Conservation (phyloP, 345 rosid species). For the Rhodamnia argentea region DNA sequence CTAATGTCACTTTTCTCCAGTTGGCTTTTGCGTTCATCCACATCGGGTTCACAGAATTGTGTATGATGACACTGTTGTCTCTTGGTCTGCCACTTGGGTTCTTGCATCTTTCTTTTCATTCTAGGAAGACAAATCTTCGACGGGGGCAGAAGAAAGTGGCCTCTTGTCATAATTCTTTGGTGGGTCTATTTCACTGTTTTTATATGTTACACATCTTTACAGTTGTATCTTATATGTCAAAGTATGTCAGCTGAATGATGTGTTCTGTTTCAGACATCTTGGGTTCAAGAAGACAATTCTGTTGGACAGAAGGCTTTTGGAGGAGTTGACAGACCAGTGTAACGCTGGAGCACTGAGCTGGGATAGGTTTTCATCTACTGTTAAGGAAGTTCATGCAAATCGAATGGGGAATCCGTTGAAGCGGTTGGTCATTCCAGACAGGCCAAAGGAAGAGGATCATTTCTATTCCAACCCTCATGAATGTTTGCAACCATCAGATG, state of each 20-base stretch:
- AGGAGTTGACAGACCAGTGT: constrained; percentile 11
- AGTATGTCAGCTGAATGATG: neutral
- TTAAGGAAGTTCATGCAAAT: constrained; percentile 18
- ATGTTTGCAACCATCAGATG: constrained; percentile 18
- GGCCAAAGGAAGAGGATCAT: constrained; percentile 4
- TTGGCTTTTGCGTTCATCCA: neutral
- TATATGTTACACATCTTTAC: neutral
- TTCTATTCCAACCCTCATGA: constrained; percentile 42
- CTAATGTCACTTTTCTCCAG: neutral
- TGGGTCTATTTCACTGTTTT: constrained; percentile 22
- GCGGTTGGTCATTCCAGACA: no score
- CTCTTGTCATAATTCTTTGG: constrained; percentile 28
- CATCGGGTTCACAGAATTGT: neutral
- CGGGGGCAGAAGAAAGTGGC: constrained; percentile 21
- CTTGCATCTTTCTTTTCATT: neutral
- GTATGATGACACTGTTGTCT: neutral
- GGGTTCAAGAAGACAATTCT: constrained; percentile 21
- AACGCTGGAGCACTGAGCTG: constrained; percentile 11
- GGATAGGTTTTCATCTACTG: constrained; percentile 18
- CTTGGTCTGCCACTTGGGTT: neutral
- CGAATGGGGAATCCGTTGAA: constrained; percentile 16
- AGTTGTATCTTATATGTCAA: neutral
- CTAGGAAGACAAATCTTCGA: neutral
- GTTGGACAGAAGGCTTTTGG: constrained; percentile 4
- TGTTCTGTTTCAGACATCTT: neutral